Conservation (phyloP, 768 basidiomycete species). For the Tylopilus rubrobrunneus region DNA sequence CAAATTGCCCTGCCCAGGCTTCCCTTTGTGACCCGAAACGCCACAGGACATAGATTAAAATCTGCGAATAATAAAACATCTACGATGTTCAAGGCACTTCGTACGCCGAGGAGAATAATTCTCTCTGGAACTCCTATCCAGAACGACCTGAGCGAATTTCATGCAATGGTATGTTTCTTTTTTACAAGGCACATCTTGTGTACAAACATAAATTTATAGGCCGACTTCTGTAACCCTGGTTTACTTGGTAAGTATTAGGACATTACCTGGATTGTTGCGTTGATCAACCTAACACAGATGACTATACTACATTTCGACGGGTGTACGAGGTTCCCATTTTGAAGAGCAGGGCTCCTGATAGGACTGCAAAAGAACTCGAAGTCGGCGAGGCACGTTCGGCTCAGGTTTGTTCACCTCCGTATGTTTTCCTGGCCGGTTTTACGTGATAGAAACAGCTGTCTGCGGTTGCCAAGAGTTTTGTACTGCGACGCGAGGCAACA, state of each 20-base stretch:
- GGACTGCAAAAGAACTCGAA: slow-evolving; percentile 67
- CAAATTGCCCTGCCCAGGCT: not conserved
- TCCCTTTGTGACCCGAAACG: not conserved
- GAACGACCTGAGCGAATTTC: slow-evolving; percentile 93
- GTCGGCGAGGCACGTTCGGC: slow-evolving; percentile 71
- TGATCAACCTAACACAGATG: slow-evolving; percentile 43
- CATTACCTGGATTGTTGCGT: not conserved
- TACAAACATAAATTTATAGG: slow-evolving; percentile 38
- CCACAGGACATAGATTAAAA: slow-evolving; percentile 82
- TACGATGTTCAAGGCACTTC: slow-evolving; percentile 75
- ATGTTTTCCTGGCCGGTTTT: not conserved
- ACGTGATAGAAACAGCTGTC: slow-evolving; percentile 47
- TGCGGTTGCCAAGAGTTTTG: slow-evolving; percentile 78
- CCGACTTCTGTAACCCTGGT: slow-evolving; percentile 93
- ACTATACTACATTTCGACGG: slow-evolving; percentile 69
- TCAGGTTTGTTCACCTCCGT: slow-evolving; percentile 47
- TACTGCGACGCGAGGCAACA: slow-evolving; percentile 82
- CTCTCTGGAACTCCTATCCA: slow-evolving; percentile 97
- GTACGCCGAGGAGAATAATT: slow-evolving; percentile 76
- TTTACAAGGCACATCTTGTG: not conserved
- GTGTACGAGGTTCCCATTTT: slow-evolving; percentile 88
- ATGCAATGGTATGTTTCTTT: slow-evolving; percentile 76
- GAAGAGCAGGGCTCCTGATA: slow-evolving; percentile 76
- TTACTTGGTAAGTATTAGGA: slow-evolving; percentile 57
- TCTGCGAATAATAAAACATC: slow-evolving; percentile 90